phyloP scores from a whole-genome alignment of 148 eudicot genomes.

The Euryodendron excelsum region DNA sequence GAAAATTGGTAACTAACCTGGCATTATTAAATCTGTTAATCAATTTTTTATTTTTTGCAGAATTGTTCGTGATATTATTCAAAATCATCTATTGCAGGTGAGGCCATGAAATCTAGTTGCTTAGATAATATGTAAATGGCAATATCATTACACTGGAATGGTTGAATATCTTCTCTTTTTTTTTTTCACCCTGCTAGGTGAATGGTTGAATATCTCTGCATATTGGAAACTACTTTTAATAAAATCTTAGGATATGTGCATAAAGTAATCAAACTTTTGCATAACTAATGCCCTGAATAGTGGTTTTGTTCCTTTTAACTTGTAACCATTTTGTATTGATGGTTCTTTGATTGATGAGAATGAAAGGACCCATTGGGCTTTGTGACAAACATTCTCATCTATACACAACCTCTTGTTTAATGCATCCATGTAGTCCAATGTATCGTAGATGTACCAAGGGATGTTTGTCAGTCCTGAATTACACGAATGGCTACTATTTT shows the following conservation, averaged over 20 bases:
- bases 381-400: too few species aligned
- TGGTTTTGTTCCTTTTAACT: neutral
- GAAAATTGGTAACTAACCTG: neutral
- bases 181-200: too few species aligned
- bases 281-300: neutral
- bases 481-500: slow-evolving; percentile 5
- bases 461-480: neutral
- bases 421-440: neutral
- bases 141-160: neutral
- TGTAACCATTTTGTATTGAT: neutral
- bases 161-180: neutral
- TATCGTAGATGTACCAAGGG: neutral
- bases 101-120: slow-evolving; percentile 8
- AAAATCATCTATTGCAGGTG: slow-evolving; percentile 95
- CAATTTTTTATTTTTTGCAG: slow-evolving; percentile 38
- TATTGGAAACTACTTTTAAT: too few species aligned
- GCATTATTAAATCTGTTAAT: neutral
- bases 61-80: slow-evolving; percentile 92
- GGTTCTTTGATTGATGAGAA: too few species aligned
- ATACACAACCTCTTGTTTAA: neutral
- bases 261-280: neutral
- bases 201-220: too few species aligned
- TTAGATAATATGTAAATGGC: neutral
- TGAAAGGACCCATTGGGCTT: too few species aligned
- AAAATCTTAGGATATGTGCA: too few species aligned